Evolutionary conservation across 768 basidiomycete genomes (phyloP).

Genomic region (Clavaria fumosa): DNA sequence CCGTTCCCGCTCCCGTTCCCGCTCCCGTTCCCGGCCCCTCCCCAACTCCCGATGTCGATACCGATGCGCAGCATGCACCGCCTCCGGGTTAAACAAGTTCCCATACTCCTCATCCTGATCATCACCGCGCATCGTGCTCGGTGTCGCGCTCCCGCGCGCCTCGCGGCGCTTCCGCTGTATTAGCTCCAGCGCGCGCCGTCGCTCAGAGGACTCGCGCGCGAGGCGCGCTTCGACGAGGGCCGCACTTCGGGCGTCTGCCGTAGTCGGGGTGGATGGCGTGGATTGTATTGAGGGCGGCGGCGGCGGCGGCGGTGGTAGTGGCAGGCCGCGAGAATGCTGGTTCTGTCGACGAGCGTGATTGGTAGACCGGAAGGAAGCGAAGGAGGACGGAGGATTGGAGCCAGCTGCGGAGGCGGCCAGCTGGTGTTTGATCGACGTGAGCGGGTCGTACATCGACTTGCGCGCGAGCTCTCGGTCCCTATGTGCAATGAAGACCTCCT

Average conservation of each 20-base stretch:
- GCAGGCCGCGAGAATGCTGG: conserved; percentile 10
- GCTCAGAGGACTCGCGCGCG: conserved; percentile 58
- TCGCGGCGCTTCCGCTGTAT: conserved; percentile 53
- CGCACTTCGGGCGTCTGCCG: conserved; percentile 15
- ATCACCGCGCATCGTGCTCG: conserved; percentile 46
- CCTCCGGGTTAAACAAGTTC: conserved; percentile 54
- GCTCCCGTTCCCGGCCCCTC: too few relatives aligned
- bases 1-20: too few relatives aligned
- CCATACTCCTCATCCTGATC: conserved; percentile 37
- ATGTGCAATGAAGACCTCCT: too few relatives aligned
- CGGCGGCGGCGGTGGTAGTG: conserved; percentile 10
- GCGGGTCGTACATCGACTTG: conserved; percentile 53
- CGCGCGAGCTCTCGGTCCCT: conserved; percentile 50
- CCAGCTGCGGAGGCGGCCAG: too few relatives aligned
- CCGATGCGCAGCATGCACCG: conserved; percentile 59
- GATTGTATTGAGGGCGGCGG: conserved; percentile 7
- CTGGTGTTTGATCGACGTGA: conserved; percentile 57
- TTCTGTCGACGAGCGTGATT: conserved; percentile 20
- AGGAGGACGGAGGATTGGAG: too few relatives aligned
- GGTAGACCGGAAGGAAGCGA: too few relatives aligned
- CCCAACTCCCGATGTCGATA: too few relatives aligned
- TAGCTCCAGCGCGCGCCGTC: conserved; percentile 59
- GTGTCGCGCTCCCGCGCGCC: conserved; percentile 48
- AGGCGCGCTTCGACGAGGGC: conserved; percentile 42
- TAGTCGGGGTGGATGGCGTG: too few relatives aligned